Evolutionary conservation across 2,329 filamentous ascomycete species (phyloP).

Genomic region (Chaetomium strumarium): DNA sequence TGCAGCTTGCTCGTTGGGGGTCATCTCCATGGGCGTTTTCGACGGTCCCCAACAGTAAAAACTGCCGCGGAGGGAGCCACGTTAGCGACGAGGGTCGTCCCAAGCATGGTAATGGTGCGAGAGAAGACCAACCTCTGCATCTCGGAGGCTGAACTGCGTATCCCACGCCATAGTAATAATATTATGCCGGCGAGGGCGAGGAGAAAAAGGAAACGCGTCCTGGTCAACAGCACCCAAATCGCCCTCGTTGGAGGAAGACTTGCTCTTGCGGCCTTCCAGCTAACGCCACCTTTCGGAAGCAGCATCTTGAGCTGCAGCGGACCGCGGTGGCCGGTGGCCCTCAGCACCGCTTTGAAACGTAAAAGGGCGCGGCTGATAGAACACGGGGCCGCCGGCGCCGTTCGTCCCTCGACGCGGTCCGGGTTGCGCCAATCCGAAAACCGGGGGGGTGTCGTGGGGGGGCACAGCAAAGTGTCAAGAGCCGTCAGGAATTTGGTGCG

Average conservation of each 20-base stretch:
- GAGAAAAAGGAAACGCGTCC: conserved; percentile 71
- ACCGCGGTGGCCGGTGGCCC: conserved; percentile 37
- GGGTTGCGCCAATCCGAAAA: not conserved
- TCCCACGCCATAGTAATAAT: conserved; percentile 81
- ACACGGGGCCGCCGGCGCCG: conserved; percentile 3
- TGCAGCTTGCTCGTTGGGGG: conserved; percentile 78
- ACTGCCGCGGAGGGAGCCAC: conserved; percentile 41
- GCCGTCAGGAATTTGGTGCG: not conserved
- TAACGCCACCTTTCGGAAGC: conserved; percentile 81
- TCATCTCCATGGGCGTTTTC: conserved; percentile 95
- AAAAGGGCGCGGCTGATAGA: conserved; percentile 9
- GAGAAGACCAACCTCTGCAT: conserved; percentile 73
- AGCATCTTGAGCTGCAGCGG: conserved; percentile 59
- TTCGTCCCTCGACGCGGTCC: conserved; percentile 8
- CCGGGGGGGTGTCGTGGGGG: not conserved
- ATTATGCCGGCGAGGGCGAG: conserved; percentile 64
- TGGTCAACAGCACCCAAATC: conserved; percentile 63
- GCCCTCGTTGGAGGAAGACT: conserved; percentile 72
- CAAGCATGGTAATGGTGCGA: not conserved
- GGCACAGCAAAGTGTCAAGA: not conserved
- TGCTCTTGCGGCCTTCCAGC: conserved; percentile 84
- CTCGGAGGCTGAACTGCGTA: conserved; percentile 72
- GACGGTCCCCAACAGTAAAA: conserved; percentile 96
- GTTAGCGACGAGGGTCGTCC: conserved; percentile 15
- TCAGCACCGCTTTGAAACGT: conserved; percentile 34